Base-by-base conservation (phyloP, 2,329 filamentous ascomycete species). In the Epichloe elymi region DNA sequence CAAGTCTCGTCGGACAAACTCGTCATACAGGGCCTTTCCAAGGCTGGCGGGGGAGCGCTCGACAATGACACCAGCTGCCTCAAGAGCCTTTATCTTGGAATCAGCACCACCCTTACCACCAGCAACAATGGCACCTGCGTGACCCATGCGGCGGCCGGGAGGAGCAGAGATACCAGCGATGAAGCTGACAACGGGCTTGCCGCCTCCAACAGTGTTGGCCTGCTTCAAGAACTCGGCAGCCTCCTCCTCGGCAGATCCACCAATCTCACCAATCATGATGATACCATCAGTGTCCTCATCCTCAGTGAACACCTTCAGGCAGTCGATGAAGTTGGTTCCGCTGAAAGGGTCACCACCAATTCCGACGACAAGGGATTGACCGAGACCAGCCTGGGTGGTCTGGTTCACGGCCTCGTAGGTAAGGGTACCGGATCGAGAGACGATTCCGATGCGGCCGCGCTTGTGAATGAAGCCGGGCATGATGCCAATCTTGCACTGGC, bases 371-470 rank as follows among this genome's bases (percentile, higher is more conserved):
- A 98, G 88, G 35, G 90, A 96, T 78, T 98, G 93, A 59, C 93
- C 93, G 54, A 98, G 86, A 57, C 93, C 93, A 62, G 89, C 85
- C 78, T 93, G 87, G 60, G 93, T 97, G 65, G 93, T 98, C 76
- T 98, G 93, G 81, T 97, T 97, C 74, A 98, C 93, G 67, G 93
- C 93, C 78, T 98, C 93, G 78, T 98, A 98, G 66, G 93, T 98
- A 58, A 98, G 83, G 61, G 93, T 98, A 65, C 93, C 93, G 66
- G 93, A 97, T 64, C 93, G 87, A 63, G 90, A 96, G 72, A 98
- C 93, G 70, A 98, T 97, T 67, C 93, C 93, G 67, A 98, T 90
- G 70, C 93, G 90, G 63, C 93, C 93, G 72, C 90, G 88, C 82
- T 97, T 97, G 83, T 98, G 93, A 76, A 98, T 97, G 80, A 97